Evolutionary conservation across 257 asterid genomes (phyloP), one percentile per base, ranked within the genome.

Genomic region (Solanum virginianum): DNA sequence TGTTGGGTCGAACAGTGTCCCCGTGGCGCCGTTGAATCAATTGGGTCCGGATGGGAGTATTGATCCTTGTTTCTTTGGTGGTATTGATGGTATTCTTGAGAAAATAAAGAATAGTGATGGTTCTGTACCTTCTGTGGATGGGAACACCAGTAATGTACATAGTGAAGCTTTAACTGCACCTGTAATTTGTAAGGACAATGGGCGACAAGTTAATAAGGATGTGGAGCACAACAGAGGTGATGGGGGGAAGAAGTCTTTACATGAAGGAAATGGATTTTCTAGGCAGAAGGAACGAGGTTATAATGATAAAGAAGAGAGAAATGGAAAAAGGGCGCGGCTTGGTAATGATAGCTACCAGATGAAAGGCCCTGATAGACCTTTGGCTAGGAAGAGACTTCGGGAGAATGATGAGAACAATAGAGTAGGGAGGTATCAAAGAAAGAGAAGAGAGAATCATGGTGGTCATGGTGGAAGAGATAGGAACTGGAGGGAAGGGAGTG

Each of bases 71-170:
- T 92, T 91, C 89, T 91, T 93, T 82, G 94, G 96, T 5, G 98
- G 95, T 39, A 92, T 92, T 63, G 98, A 94, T 88, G 94, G 90
- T 88, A 93, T 92, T 87, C 90, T 93, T 11, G 95, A 94, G 62
- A 88, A 87, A 85, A 86, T 92, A 41, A 93, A 92, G 75, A 92
- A 86, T 63, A 94, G 95, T 3, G 92, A 83, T n/a, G 89, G 45
- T 65, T 87, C 83, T 71, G 68, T 86, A 83, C 89, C 89, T 54
- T 36, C 74, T 1, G 72, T 70, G 65, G 66, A 88, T 74, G 80
- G 54, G 66, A 36, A 26, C 71, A 85, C 84, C 74, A 87, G 85
- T 29, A 32, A 62, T 77, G 82, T 14, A 66, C 43, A 84, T 62
- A 85, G 55, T 85, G 74, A 87, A 53, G 56, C 83, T 69, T 86